phyloP scores from a whole-genome alignment of 176 grass and related monocot genomes.

The Urochloa ruziziensis region DNA sequence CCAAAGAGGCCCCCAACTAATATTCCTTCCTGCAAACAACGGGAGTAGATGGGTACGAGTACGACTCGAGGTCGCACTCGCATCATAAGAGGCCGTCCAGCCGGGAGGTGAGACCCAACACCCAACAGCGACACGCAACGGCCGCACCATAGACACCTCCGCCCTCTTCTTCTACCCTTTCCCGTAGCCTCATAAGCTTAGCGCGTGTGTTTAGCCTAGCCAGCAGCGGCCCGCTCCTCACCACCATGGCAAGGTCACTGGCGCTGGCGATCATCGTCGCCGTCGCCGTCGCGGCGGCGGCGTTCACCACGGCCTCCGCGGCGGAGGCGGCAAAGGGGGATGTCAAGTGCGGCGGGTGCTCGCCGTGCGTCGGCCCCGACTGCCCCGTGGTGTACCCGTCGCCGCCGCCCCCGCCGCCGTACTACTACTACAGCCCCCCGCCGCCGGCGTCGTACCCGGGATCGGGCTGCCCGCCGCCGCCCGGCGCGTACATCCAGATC shows the following conservation, averaged over 20 bases:
- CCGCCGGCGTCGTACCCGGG: constrained; percentile 44
- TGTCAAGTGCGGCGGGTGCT: constrained; percentile 50
- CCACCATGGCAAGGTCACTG: neutral
- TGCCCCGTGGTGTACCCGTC: constrained; percentile 37
- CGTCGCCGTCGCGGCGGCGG: neutral
- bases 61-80: neutral
- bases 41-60: neutral
- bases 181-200: neutral
- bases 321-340: neutral
- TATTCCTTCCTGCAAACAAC: constrained; percentile 31
- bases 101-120: neutral
- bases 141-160: neutral
- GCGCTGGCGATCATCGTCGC: neutral
- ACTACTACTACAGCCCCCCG: constrained; percentile 62
- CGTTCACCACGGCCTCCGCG: neutral
- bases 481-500: constrained; percentile 36
- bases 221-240: neutral
- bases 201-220: neutral
- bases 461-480: constrained; percentile 39
- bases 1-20: constrained; percentile 38
- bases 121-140: neutral
- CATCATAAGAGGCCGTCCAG: constrained; percentile 26
- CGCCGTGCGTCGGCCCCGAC: constrained; percentile 23
- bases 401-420: constrained; percentile 42
- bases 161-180: neutral